Evolutionary conservation across 495 filamentous ascomycete genomes (phyloP).

Genomic region (Penicillium cinerascens): DNA sequence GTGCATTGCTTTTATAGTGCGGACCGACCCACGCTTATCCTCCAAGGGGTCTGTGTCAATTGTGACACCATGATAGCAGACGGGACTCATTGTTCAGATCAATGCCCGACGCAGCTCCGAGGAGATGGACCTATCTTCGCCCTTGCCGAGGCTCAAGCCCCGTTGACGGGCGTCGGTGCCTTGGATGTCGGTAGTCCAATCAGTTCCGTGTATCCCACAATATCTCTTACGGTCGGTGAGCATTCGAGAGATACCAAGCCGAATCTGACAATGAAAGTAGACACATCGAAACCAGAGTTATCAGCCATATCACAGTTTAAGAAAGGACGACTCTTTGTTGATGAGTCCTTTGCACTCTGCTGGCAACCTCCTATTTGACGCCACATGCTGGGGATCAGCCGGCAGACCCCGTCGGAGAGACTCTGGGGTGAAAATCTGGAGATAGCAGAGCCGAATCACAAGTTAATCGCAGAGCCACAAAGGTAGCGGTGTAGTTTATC

Average conservation of each 20-base stretch:
- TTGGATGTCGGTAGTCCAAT: background rate
- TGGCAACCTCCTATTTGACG: background rate
- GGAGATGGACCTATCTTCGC: background rate
- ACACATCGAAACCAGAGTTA: conserved; percentile 12
- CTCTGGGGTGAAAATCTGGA: conserved; percentile 24
- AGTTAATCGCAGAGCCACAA: background rate
- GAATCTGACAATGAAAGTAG: background rate
- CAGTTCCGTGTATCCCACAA: background rate
- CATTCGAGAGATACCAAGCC: background rate
- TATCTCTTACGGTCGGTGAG: background rate
- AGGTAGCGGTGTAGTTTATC: background rate
- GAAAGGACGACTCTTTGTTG: background rate
- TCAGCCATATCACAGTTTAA: background rate
- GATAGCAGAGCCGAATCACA: conserved; percentile 7
- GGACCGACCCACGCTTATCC: conserved; percentile 3
- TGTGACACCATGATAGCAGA: conserved; percentile 5
- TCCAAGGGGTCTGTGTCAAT: background rate
- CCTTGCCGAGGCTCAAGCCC: background rate
- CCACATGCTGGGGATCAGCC: conserved; percentile 8
- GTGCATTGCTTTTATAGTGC: background rate
- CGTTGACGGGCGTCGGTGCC: conserved; percentile 6
- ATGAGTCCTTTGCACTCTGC: background rate
- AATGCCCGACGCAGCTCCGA: background rate
- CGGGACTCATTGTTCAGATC: background rate
- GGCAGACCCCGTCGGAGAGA: conserved; percentile 7